Evolutionary conservation across 2,329 filamentous ascomycete genomes (phyloP).

Genomic region (Fusarium continuum): DNA sequence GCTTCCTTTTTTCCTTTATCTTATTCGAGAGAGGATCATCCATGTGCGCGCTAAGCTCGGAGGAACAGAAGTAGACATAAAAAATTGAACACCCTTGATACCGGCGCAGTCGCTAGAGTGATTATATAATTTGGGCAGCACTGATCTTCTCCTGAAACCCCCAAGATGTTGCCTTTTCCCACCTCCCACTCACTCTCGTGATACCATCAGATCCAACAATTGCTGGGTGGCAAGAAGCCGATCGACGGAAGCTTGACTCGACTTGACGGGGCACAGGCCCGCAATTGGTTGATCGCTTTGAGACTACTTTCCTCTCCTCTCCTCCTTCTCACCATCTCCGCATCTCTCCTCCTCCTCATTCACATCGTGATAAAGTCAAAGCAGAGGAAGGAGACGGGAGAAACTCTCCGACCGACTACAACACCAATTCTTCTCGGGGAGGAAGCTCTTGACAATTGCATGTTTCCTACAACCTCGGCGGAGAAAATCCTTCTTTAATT

Average conservation of each 20-base stretch:
- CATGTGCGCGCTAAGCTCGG: conserved; percentile 34
- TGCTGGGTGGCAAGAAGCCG: conserved; percentile 5
- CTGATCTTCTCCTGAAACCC: conserved; percentile 18
- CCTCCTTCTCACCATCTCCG: conserved; percentile 14
- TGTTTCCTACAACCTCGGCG: not conserved
- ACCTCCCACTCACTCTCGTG: conserved; percentile 16
- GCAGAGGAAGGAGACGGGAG: conserved; percentile 8
- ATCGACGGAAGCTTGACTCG: conserved; percentile 15
- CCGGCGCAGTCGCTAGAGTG: not conserved
- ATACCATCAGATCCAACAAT: conserved; percentile 18
- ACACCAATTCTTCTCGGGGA: not conserved
- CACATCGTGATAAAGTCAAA: conserved; percentile 3
- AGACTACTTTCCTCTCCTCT: conserved; percentile 4
- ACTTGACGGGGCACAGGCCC: conserved; percentile 32
- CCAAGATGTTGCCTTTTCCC: not conserved
- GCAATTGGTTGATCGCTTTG: conserved; percentile 6
- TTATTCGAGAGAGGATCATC: conserved; percentile 11
- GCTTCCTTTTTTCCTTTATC: no score
- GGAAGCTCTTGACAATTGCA: not conserved
- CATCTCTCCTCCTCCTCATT: conserved; percentile 27
- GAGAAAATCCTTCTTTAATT: conserved; percentile 1
- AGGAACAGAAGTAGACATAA: not conserved
- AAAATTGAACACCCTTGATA: not conserved
- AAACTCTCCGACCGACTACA: not conserved
- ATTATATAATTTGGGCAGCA: conserved; percentile 2